A percentile compares a stretch with the other conserved stretches of the same genome.
Conservation (phyloP, 2,329 filamentous ascomycete genomes). For the Xylariales sp. region DNA sequence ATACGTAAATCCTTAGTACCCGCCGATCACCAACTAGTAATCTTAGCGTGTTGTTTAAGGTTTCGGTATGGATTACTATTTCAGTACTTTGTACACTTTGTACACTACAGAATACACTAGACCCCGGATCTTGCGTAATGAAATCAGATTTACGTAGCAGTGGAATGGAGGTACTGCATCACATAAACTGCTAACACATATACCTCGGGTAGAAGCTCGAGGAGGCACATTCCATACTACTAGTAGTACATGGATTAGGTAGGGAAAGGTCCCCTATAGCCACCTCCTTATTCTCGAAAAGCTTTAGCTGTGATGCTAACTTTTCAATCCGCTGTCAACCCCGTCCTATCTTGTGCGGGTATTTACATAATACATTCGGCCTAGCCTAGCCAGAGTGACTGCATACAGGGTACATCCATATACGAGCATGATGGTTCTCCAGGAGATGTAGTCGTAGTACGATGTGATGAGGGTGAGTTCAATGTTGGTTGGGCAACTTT, state of each 20-base stretch:
- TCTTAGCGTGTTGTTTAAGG: conserved; percentile 22
- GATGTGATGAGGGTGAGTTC: no score
- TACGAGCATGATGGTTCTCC: no score
- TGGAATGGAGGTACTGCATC: background rate
- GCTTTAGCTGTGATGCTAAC: background rate
- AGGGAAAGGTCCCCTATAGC: no score
- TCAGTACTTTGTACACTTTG: no score
- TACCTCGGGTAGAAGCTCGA: background rate
- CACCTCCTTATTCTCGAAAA: background rate
- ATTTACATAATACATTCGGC: background rate
- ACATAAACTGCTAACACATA: background rate
- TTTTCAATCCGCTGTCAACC: background rate
- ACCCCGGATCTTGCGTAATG: conserved; percentile 7
- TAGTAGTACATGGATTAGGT: no score
- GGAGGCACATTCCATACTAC: no score
- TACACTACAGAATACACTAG: background rate
- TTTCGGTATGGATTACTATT: conserved; percentile 18
- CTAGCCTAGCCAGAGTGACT: background rate
- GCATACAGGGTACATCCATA: no score
- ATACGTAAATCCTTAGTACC: conserved; percentile 12
- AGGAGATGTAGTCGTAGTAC: no score
- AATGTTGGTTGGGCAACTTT: background rate
- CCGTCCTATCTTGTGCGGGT: background rate
- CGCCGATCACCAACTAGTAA: conserved; percentile 23
- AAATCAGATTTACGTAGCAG: no score